These are phyloP conservation scores for Tanacetum coccineum DNA, from an alignment of 129 eudicot genomes.

Conservation along the genomic window DNA sequence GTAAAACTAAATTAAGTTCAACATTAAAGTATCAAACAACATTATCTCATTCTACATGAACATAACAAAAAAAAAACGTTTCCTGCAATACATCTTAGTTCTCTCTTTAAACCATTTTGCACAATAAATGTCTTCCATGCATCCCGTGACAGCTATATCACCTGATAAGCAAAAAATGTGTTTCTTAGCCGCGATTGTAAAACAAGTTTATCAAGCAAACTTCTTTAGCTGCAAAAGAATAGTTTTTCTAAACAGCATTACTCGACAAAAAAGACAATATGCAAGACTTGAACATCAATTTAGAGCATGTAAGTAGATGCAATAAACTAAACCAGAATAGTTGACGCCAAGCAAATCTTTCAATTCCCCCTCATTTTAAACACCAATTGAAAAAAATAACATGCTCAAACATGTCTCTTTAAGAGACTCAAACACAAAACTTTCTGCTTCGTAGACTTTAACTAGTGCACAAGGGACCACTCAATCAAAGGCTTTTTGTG, in stretches of 20 bases:
- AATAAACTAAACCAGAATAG: not conserved
- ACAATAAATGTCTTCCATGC: constrained; percentile 15
- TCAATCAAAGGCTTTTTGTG: no score
- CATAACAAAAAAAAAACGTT: constrained; percentile 16
- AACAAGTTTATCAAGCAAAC: not conserved
- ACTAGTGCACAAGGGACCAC: no score
- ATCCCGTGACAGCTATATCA: constrained; percentile 18
- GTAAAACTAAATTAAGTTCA: constrained; percentile 18
- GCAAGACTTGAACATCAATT: not conserved
- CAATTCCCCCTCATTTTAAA: no score
- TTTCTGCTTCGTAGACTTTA: no score
- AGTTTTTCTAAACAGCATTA: no score
- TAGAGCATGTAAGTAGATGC: not conserved
- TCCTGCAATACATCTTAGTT: constrained; percentile 30
- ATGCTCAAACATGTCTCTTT: not conserved
- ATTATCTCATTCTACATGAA: constrained; percentile 22
- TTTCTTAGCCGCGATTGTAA: constrained; percentile 14
- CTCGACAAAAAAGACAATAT: no score
- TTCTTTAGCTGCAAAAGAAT: no score
- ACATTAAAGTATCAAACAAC: constrained; percentile 15
- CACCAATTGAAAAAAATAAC: no score
- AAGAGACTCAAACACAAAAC: no score
- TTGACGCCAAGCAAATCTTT: not conserved
- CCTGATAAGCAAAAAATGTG: constrained; percentile 16
- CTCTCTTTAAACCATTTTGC: constrained; percentile 19